Evolutionary conservation across 805 yeast genomes (phyloP).

Genomic region (Ogataea corticis): DNA sequence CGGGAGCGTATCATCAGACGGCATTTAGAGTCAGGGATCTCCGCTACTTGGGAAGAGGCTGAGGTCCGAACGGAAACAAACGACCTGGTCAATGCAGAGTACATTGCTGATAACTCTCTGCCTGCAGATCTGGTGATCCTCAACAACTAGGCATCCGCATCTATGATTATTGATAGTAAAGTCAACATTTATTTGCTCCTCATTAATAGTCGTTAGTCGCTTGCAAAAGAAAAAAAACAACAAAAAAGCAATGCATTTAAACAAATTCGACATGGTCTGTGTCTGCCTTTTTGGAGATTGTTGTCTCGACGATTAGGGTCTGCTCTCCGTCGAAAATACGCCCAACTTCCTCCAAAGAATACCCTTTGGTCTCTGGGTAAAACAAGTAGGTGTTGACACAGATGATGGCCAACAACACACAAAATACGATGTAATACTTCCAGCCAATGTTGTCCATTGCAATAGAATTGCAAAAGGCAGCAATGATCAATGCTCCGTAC

Average conservation of each 20-base stretch:
- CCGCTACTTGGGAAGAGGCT: slow-evolving; percentile 36
- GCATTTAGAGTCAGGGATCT: slow-evolving; percentile 41
- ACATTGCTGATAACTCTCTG: slow-evolving; percentile 20
- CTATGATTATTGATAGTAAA: too few relatives aligned
- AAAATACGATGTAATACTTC: slow-evolving; percentile 39
- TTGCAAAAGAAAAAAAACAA: too few relatives aligned
- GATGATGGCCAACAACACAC: slow-evolving; percentile 33
- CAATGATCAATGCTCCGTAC: slow-evolving; percentile 22
- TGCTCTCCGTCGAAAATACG: slow-evolving; percentile 42
- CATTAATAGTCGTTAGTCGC: too few relatives aligned
- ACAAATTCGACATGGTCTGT: slow-evolving; percentile 17
- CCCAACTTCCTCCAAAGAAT: slow-evolving; percentile 41
- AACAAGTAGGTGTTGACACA: slow-evolving; percentile 30
- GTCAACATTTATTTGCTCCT: too few relatives aligned
- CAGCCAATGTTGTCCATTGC: slow-evolving; percentile 42
- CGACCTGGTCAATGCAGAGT: slow-evolving; percentile 40
- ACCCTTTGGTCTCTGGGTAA: slow-evolving; percentile 50
- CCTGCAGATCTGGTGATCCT: slow-evolving; percentile 31
- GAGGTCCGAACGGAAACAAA: slow-evolving; percentile 38
- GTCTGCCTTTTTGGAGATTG: slow-evolving; percentile 9
- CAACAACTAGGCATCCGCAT: background rate
- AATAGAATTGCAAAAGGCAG: slow-evolving; percentile 33
- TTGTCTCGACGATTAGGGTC: slow-evolving; percentile 3
- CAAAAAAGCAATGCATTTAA: too few relatives aligned
- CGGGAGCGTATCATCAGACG: slow-evolving; percentile 36